Conservation (phyloP, 768 basidiomycete species). For the Hysterangium stoloniferum region DNA sequence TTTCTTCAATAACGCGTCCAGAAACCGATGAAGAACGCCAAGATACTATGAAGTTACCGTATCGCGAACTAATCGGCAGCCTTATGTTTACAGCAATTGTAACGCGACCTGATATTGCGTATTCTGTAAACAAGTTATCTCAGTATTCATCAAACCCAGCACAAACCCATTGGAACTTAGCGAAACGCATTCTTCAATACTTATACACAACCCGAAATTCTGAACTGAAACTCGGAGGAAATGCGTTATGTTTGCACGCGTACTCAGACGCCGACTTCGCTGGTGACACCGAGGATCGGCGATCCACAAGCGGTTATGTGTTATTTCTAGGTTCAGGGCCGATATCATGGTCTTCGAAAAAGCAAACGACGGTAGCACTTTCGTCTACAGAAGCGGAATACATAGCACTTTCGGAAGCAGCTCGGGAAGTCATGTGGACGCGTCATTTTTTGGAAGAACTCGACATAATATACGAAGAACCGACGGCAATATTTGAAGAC, state of each 20-base stretch:
- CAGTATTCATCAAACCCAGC: conserved; percentile 21
- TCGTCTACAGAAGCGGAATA: conserved; percentile 24
- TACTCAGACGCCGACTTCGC: conserved; percentile 23
- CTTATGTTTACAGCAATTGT: conserved; percentile 20
- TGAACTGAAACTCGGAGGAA: not conserved
- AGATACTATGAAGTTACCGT: conserved; percentile 3
- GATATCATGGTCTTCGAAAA: conserved; percentile 20
- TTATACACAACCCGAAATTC: conserved; percentile 15
- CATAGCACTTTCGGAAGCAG: conserved; percentile 17
- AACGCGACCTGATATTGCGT: conserved; percentile 16
- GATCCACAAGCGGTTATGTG: conserved; percentile 29
- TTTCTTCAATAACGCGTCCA: not conserved
- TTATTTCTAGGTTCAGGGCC: conserved; percentile 18
- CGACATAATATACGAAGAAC: conserved; percentile 6
- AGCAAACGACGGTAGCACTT: conserved; percentile 20
- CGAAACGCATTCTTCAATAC: conserved; percentile 20
- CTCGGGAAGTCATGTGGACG: conserved; percentile 12
- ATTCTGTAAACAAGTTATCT: conserved; percentile 17
- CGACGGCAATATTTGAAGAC: conserved; percentile 23
- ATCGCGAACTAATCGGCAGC: conserved; percentile 19
- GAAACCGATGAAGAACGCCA: not conserved
- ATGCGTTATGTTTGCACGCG: conserved; percentile 1
- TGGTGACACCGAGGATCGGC: conserved; percentile 19
- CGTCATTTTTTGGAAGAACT: conserved; percentile 16
- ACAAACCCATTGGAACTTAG: conserved; percentile 17